A percentile compares a stretch with the other conserved stretches of the same genome.
Evolutionary conservation across 306 rosid genomes (phyloP).

Genomic region (Castanopsis chinensis): DNA sequence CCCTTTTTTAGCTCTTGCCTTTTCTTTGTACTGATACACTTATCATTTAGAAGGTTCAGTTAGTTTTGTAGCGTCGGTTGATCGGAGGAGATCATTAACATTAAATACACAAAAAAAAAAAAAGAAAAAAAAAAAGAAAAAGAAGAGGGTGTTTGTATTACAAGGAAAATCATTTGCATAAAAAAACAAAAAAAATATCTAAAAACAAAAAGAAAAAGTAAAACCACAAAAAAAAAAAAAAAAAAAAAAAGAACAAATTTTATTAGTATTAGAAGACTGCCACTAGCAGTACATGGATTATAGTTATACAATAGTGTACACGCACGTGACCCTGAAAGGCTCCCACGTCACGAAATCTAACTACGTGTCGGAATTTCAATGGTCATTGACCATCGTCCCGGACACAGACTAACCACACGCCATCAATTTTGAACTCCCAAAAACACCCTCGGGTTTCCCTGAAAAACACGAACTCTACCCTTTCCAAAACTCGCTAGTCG

Average conservation of each 20-base stretch:
- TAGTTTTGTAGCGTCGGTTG: background rate
- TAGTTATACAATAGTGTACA: too few species aligned
- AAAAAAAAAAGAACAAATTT: too few species aligned
- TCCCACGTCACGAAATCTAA: background rate
- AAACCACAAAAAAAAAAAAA: too few species aligned
- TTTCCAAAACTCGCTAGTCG: background rate
- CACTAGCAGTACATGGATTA: too few species aligned
- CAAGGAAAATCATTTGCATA: too few species aligned
- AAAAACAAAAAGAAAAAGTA: too few species aligned
- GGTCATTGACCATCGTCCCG: slow-evolving; percentile 3
- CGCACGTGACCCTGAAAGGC: slow-evolving; percentile 19
- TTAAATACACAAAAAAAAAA: too few species aligned
- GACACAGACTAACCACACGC: background rate
- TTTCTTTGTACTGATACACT: background rate
- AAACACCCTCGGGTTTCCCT: background rate
- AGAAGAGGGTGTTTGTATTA: too few species aligned
- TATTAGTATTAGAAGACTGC: too few species aligned
- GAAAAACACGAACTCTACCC: background rate
- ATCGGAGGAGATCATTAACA: too few species aligned
- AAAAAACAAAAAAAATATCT: too few species aligned
- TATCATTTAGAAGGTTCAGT: background rate
- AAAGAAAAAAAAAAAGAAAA: too few species aligned
- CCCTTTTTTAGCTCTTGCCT: background rate
- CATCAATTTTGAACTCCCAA: background rate
- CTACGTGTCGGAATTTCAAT: slow-evolving; percentile 8